Evolutionary conservation across 441 rosid genomes (phyloP).

Genomic region (Gossypium lobatum): DNA sequence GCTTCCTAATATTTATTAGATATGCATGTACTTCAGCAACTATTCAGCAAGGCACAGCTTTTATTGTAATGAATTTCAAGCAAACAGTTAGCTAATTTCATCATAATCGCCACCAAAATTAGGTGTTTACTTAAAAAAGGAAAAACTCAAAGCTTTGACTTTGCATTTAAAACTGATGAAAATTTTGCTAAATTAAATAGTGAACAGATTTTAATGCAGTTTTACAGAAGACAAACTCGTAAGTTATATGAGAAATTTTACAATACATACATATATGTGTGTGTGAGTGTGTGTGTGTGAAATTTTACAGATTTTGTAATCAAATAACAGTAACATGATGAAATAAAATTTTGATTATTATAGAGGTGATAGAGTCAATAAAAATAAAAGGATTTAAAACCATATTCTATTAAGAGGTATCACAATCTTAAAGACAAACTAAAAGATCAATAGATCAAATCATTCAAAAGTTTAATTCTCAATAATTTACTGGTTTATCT

Average conservation of each 20-base stretch:
- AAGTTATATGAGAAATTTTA: not conserved
- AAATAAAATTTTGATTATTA: not conserved
- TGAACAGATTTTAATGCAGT: not conserved
- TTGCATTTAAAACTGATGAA: not conserved
- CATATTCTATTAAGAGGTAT: not conserved
- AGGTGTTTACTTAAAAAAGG: not conserved
- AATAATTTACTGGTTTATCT: not conserved
- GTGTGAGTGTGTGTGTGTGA: not conserved
- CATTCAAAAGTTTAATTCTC: not conserved
- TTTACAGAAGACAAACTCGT: not conserved
- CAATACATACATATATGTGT: not conserved
- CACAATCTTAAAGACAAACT: not conserved
- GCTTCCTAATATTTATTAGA: not conserved
- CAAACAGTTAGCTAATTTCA: not conserved
- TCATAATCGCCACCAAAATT: not conserved
- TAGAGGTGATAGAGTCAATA: not conserved
- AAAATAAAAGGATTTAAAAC: not conserved
- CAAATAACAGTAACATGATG: not conserved
- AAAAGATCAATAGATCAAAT: slow-evolving; percentile 8
- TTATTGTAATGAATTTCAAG: not conserved
- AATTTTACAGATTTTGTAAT: not conserved
- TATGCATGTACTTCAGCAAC: not conserved
- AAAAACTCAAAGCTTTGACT: not conserved
- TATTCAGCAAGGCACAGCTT: not conserved
- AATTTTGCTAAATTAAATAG: not conserved